Evolutionary conservation across 1,284 basidiomycete genomes (phyloP).

Genomic region (Apiotrichum sp.): DNA sequence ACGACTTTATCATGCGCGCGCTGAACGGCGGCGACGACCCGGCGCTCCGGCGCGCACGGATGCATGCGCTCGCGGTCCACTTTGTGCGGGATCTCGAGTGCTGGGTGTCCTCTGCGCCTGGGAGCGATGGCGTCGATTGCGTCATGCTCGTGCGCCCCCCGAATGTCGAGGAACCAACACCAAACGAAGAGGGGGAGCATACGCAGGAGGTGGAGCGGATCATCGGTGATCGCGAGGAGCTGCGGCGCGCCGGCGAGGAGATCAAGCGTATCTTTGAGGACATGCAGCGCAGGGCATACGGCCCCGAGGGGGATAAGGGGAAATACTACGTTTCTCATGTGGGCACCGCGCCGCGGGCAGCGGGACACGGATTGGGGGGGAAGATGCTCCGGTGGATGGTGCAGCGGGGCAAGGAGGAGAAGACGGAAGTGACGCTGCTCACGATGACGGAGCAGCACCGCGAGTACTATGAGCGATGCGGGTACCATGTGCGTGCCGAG

Average conservation of each 20-base stretch:
- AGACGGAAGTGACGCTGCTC: slow-evolving; percentile 2
- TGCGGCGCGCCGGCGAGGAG: not conserved
- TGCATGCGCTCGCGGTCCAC: not conserved
- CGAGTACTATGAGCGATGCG: not conserved
- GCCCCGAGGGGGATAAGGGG: slow-evolving; percentile 6
- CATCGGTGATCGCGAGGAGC: not conserved
- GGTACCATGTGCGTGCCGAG: not conserved
- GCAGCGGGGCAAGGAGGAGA: slow-evolving; percentile 2
- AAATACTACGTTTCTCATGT: slow-evolving; percentile 16
- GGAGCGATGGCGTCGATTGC: not conserved
- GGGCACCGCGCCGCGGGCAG: slow-evolving; percentile 1
- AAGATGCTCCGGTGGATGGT: slow-evolving; percentile 2
- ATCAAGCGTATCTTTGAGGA: not conserved
- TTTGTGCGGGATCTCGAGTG: not conserved
- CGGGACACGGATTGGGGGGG: slow-evolving; percentile 6
- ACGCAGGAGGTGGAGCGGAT: not conserved
- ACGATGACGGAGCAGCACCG: slow-evolving; percentile 5
- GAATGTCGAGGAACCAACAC: not conserved
- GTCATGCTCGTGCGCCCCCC: slow-evolving; percentile 9
- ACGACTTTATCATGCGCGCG: not conserved
- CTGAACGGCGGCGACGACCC: not conserved
- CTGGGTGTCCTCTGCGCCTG: not conserved
- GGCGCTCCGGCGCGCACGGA: not conserved
- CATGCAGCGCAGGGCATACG: slow-evolving; percentile 7
- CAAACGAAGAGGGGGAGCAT: not conserved